Conservation (phyloP, 805 yeast genomes). For the Candida nanaspora region DNA sequence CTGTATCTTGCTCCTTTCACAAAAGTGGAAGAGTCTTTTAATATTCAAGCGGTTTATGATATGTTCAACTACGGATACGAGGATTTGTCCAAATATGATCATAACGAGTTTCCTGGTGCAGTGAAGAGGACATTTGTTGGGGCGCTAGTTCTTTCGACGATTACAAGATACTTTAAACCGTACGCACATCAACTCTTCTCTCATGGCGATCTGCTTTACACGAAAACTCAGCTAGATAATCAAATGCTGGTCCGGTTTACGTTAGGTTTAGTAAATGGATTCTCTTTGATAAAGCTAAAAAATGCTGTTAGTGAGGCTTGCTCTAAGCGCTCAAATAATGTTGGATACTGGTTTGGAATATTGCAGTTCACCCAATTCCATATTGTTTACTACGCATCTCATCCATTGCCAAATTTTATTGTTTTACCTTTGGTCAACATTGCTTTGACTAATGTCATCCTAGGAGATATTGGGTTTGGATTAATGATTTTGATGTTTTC, state of each 20-base stretch:
- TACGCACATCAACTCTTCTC: too few species aligned
- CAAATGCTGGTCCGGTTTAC: conserved; percentile 52
- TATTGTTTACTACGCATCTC: conserved; percentile 66
- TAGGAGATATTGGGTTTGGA: conserved; percentile 39
- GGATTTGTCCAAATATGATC: conserved; percentile 53
- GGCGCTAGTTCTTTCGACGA: conserved; percentile 42
- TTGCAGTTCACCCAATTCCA: conserved; percentile 71
- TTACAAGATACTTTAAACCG: conserved; percentile 32
- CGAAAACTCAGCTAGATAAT: conserved; percentile 35
- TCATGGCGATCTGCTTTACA: conserved; percentile 4
- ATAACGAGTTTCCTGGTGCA: conserved; percentile 73
- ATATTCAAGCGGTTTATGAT: conserved; percentile 84
- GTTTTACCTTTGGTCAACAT: conserved; percentile 66
- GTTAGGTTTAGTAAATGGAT: conserved; percentile 56
- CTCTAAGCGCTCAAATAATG: conserved; percentile 25
- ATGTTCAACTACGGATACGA: conserved; percentile 55
- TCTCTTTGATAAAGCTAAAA: conserved; percentile 46
- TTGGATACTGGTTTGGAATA: conserved; percentile 53
- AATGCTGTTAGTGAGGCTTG: too few species aligned
- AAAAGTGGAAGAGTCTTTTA: conserved; percentile 92
- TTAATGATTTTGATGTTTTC: conserved; percentile 51
- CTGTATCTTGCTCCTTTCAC: conserved; percentile 67
- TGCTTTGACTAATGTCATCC: conserved; percentile 44
- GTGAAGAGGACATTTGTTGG: conserved; percentile 86
- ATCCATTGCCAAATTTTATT: conserved; percentile 84